Percentiles rank a stretch among this genome's conserved stretches.
phyloP scores from a whole-genome alignment of 371 early-diverging fungal species.

The Syncephalastrum sp. region DNA sequence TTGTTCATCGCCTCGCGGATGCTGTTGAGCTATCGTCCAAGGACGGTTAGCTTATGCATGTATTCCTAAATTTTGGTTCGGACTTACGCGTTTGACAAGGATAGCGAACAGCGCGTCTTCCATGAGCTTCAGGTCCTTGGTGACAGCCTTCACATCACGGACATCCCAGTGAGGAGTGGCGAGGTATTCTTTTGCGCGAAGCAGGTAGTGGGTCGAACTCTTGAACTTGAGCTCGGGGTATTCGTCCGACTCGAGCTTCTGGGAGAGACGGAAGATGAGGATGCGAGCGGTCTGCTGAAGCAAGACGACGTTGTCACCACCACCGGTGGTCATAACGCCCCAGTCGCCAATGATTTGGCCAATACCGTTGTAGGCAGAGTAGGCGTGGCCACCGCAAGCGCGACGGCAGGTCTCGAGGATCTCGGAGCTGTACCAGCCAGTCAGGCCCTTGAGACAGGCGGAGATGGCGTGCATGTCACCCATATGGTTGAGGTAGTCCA shows the following conservation, averaged over 20 bases:
- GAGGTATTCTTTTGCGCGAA: constrained; percentile 28
- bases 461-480: constrained; percentile 64
- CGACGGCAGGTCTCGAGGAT: constrained; percentile 60
- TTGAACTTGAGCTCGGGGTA: constrained; percentile 36
- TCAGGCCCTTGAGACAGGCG: constrained; percentile 53
- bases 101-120: constrained; percentile 34
- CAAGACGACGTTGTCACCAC: constrained; percentile 70
- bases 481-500: constrained; percentile 51
- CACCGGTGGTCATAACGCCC: constrained; percentile 74
- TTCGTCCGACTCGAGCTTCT: constrained; percentile 27
- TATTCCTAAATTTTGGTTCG: neutral
- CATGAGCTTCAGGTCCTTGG: constrained; percentile 21
- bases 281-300: constrained; percentile 58
- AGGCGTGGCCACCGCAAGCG: constrained; percentile 62
- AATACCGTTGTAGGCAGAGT: constrained; percentile 67
- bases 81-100: constrained; percentile 40
- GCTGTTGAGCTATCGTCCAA: constrained; percentile 22
- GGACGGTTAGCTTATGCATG: neutral
- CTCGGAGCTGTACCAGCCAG: constrained; percentile 61
- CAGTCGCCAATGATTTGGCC: constrained; percentile 63
- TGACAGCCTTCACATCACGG: constrained; percentile 17
- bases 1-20: constrained; percentile 25
- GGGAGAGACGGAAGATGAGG: constrained; percentile 25
- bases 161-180: constrained; percentile 24
- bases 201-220: constrained; percentile 34